These are phyloP conservation scores for Pseudotulostoma volvatum DNA, from an alignment of 495 filamentous ascomycete genomes.

Conservation along the genomic window DNA sequence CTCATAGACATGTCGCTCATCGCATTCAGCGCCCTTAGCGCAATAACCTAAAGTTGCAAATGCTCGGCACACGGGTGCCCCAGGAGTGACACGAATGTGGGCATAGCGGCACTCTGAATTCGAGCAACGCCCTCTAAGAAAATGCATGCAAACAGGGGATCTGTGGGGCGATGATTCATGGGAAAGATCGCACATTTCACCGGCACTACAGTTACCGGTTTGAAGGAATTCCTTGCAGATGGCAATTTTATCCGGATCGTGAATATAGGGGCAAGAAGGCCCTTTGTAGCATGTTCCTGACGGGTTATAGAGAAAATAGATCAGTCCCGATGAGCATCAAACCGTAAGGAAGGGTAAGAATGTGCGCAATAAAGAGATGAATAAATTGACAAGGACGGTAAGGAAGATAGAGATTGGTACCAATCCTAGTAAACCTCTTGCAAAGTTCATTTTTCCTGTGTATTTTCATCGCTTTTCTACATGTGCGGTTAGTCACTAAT, in stretches of 20 bases:
- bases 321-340: too few relatives aligned
- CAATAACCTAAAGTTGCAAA: slow-evolving; percentile 88
- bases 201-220: slow-evolving; percentile 61
- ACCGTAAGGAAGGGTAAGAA: neutral
- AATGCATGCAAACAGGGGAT: slow-evolving; percentile 78
- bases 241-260: slow-evolving; percentile 78
- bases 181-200: slow-evolving; percentile 79
- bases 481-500: slow-evolving; percentile 12
- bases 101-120: slow-evolving; percentile 80
- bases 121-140: slow-evolving; percentile 77
- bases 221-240: slow-evolving; percentile 78
- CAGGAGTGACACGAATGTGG: slow-evolving; percentile 67
- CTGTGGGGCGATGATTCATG: slow-evolving; percentile 77
- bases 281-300: slow-evolving; percentile 76
- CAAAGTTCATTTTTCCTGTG: slow-evolving; percentile 67
- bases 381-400: slow-evolving; percentile 14
- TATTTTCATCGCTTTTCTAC: slow-evolving; percentile 30
- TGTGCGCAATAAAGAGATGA: slow-evolving; percentile 8
- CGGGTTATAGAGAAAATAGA: too few relatives aligned
- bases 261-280: slow-evolving; percentile 60
- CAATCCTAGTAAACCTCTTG: slow-evolving; percentile 79
- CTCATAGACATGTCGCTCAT: slow-evolving; percentile 73
- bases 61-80: slow-evolving; percentile 63
- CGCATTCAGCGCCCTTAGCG: slow-evolving; percentile 60
- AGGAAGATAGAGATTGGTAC: slow-evolving; percentile 42